Conservation (phyloP, 1,284 basidiomycete species). For the Ceratobasidium sp. region DNA sequence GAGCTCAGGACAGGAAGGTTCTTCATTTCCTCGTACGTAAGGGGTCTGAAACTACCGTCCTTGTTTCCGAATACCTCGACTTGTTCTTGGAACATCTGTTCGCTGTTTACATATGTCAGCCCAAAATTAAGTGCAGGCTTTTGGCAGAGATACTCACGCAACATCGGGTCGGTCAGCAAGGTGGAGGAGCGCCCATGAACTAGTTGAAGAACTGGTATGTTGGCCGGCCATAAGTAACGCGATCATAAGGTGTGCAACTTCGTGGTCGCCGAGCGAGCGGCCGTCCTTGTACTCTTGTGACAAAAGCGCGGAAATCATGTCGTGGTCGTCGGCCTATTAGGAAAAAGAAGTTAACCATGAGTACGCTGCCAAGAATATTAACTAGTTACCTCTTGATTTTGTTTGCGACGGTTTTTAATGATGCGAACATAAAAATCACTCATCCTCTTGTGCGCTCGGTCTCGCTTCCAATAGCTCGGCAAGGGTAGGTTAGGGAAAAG, state of each 20-base stretch:
- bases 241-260: constrained; percentile 98
- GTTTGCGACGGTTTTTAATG: constrained; percentile 74
- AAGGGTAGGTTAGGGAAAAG: constrained; percentile 94
- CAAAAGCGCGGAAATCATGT: constrained; percentile 95
- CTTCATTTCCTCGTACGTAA: constrained; percentile 89
- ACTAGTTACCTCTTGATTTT: constrained; percentile 81
- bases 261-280: constrained; percentile 80
- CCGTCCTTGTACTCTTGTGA: constrained; percentile 88
- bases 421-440: constrained; percentile 93
- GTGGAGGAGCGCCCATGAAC: constrained; percentile 91
- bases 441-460: constrained; percentile 93
- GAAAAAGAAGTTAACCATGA: too few relatives aligned
- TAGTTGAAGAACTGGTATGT: constrained; percentile 94
- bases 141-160: constrained; percentile 9
- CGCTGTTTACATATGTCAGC: constrained; percentile 62
- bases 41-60: constrained; percentile 76
- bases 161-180: constrained; percentile 79
- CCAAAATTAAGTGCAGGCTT: too few relatives aligned
- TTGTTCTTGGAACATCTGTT: constrained; percentile 89
- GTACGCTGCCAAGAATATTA: constrained; percentile 70
- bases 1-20: constrained; percentile 86
- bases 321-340: constrained; percentile 66
- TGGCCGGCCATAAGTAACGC: constrained; percentile 97
- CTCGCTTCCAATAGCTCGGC: constrained; percentile 87
- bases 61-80: constrained; percentile 83